These are phyloP conservation scores for Microthlaspi erraticum DNA, from an alignment of 345 rosid species.

Conservation along the genomic window DNA sequence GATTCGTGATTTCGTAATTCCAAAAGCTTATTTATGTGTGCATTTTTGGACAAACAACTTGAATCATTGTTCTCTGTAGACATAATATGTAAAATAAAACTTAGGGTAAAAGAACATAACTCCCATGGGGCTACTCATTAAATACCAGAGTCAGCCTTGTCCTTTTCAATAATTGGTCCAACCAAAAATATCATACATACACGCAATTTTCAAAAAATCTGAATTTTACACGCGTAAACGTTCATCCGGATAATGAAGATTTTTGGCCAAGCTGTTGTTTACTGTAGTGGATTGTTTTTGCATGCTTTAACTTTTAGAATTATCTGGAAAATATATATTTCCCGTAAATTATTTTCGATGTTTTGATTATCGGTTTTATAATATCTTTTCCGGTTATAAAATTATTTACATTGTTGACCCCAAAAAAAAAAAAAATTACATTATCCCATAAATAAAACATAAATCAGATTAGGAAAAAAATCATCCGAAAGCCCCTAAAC, in stretches of 20 bases:
- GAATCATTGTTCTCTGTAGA: slow-evolving; percentile 11
- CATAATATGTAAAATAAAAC: not conserved
- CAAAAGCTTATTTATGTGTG: slow-evolving; percentile 8
- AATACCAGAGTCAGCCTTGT: slow-evolving; percentile 36
- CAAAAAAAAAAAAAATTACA: too few relatives aligned
- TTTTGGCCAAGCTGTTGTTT: too few relatives aligned
- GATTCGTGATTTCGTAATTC: slow-evolving; percentile 9
- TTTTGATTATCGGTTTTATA: too few relatives aligned
- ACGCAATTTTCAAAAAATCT: not conserved
- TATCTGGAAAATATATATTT: too few relatives aligned
- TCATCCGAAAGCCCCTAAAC: not conserved
- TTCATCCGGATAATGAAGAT: too few relatives aligned
- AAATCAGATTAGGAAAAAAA: too few relatives aligned
- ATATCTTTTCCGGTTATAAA: too few relatives aligned
- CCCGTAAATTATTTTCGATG: too few relatives aligned
- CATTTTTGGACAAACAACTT: slow-evolving; percentile 35
- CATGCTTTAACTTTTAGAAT: too few relatives aligned
- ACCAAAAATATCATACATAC: slow-evolving; percentile 16
- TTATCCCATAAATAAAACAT: too few relatives aligned
- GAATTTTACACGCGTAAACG: not conserved
- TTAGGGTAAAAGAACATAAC: slow-evolving; percentile 21
- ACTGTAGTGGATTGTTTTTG: too few relatives aligned
- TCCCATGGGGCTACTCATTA: slow-evolving; percentile 37
- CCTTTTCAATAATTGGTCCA: slow-evolving; percentile 36
- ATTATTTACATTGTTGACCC: too few relatives aligned